Evolutionary conservation across 1,284 basidiomycete genomes (phyloP).

Genomic region (Moesziomyces aphidis): DNA sequence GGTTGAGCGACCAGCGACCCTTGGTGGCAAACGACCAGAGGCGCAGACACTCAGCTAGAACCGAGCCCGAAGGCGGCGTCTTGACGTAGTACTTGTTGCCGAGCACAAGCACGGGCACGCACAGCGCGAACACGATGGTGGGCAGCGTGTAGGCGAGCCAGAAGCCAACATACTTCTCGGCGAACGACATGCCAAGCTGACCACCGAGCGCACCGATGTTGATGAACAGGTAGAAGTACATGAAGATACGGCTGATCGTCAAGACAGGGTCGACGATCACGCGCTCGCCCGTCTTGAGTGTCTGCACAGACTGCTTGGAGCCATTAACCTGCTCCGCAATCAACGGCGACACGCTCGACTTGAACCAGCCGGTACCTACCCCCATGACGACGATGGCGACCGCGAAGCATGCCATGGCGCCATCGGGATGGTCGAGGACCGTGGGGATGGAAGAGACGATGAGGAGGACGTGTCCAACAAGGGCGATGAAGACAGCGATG

Average conservation of each 20-base stretch:
- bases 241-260: constrained; percentile 71
- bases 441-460: constrained; percentile 79
- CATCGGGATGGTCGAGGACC: constrained; percentile 73
- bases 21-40: constrained; percentile 64
- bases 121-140: constrained; percentile 69
- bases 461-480: constrained; percentile 76
- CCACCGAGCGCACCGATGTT: constrained; percentile 64
- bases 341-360: constrained; percentile 69
- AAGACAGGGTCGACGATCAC: constrained; percentile 83
- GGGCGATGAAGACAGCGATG: constrained; percentile 67
- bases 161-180: constrained; percentile 69
- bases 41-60: constrained; percentile 73
- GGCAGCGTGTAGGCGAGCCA: constrained; percentile 70
- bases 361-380: constrained; percentile 80
- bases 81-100: constrained; percentile 77
- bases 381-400: constrained; percentile 65
- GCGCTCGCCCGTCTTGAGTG: constrained; percentile 75
- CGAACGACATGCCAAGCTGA: constrained; percentile 69
- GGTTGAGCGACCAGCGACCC: constrained; percentile 68
- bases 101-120: constrained; percentile 76
- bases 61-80: constrained; percentile 82
- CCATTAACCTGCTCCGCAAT: constrained; percentile 71
- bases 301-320: constrained; percentile 56
- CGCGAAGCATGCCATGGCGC: constrained; percentile 75
- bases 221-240: constrained; percentile 68